Base-by-base conservation (phyloP, 805 yeast species). In the Schwanniomyces vanrijiae region DNA sequence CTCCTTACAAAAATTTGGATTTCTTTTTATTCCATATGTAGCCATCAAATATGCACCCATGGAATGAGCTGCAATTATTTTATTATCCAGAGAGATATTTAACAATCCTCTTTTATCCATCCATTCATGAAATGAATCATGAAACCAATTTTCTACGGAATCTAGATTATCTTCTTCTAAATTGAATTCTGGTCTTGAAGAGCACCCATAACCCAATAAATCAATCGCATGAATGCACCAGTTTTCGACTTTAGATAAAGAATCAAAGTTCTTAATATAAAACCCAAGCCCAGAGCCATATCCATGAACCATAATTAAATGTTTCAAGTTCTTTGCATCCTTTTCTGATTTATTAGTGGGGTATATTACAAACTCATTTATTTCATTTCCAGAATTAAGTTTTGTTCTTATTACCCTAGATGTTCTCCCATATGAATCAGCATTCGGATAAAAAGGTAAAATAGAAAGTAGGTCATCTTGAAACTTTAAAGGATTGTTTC, bases 201-300 rank as follows among this genome's bases (percentile, higher is more conserved):
- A 87, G 47, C 88, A 82, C 0, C 98, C 99, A 66, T 88, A 92
- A 0, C 99, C 99, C 2, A 90, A 77, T 46, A 91, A 68, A 60
- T 92, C 99, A 2, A 92, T 77, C 0, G 96, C 88, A 68, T 90
- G 96, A 39, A 91, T 73, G 46, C 84, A 78, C 87, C 94, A 87
- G 35, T 76, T 68, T 24, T 77, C 69, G 6, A 43, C 37, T 37
- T 28, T 34, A 45, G 51, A 34, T 3, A 71, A 47, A 2, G 47
- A 61, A n/a, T 62, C 62, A 28, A 71, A 70, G 40, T 69, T 68
- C 48, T 75, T 62, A 58, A 77, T n/a, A 59, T 54, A 73, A 42
- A 72, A 64, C 3, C 78, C 77, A n/a, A 73, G 57, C 1, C 78
- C 77, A 3, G 68, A 69, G 1, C 78, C 78, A 49, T 73, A 74